Base-by-base conservation (phyloP, 2,329 filamentous ascomycete genomes). In the Colletotrichum sp. region DNA sequence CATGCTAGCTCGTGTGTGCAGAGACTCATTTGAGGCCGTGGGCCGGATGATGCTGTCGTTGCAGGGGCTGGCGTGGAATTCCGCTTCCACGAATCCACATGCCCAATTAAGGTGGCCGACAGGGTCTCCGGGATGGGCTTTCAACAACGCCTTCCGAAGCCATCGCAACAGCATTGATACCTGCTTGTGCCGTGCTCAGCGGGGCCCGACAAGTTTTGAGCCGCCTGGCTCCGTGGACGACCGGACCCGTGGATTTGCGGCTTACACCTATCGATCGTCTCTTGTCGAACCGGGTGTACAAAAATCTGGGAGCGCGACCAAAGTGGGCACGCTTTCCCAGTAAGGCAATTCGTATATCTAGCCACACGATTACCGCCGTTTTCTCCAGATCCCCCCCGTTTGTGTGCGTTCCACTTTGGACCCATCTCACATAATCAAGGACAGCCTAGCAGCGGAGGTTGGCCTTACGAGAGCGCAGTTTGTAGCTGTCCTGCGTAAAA, bases 301-400 rank as follows among this genome's bases (percentile, higher is more conserved):
- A n/a, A 15, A 43, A 63, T 8, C 29, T 47, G 34, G 15, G 21
- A 36, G 29, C 36, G 51, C 57, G 33, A 38, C 72, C 57, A 36
- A 58, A 33, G 34, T 72, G 38, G 38, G 16, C 38, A 63, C 54
- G 21, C 18, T 63, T 59, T 67, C 63, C 63, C n/a, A 27, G 34
- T 51, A 11, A 4, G 72, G 68, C 13, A 72, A 67, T 36, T 74
- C 72, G 72, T 74, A 74, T 51, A 59, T 58, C 57, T 58, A 43
- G 57, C 72, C 72, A 72, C 8, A 55, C 33, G 27, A 66, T 62
- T 51, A 51, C 29, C 27, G 31, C 29, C 55, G 34, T 33, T 57
- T 24, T 12, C 24, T 21, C 34, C 43, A 15, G 71, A 70, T 66
- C 70, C 29, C 65, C 66, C 66, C 66, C 66, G 66, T 66, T 34